Evolutionary conservation across 2,329 filamentous ascomycete species (phyloP), one percentile per base, ranked within the genome.

Genomic region (Sporothrix humicola): DNA sequence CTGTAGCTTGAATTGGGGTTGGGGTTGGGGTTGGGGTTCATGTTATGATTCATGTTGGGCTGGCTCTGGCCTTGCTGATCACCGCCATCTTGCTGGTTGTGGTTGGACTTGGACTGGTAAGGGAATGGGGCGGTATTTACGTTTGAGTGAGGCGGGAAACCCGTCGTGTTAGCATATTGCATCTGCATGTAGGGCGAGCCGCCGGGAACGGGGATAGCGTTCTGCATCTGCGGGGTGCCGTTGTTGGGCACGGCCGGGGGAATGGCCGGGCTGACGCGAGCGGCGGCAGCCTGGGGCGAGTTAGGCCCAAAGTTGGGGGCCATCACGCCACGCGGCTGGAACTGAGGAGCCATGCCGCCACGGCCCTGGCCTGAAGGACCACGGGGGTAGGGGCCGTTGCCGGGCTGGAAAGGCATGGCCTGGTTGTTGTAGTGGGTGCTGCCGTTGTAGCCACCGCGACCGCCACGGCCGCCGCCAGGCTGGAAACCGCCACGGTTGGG

Each of bases 221-320:
- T 84, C 73, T 81, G 87, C 90, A 90, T 90, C 84, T 92, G 89
- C 75, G 93, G 91, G 44, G 91, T 92, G 76, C 87, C 87, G 73
- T 91, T 77, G 77, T 77, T 78, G 1, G 79, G 90, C 78, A 92
- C 87, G 50, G 90, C 89, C 73, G 88, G 88, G 42, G 89, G 83
- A 72, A 92, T 84, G 46, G 90, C 90, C 75, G 92, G 88, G 84
- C 92, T 92, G 76, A 87, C 84, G 79, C 88, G 87, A 72, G 85
- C 54, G 10, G 46, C 63, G 6, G 63, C 83, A 76, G 91, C 87
- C 78, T 91, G 89, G 52, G 90, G 91, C 56, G 90, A 92, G 83
- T 90, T 91, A 58, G 87, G 86, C 77, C 48, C 78, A 69, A 75
- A 81, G 66, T 75, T 69, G 23, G 74, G 76, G 65, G 74, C 75